Percentiles rank a stretch among this genome's conserved stretches.
Conservation (phyloP, 805 yeast species). For the Lipomyces japonicus region DNA sequence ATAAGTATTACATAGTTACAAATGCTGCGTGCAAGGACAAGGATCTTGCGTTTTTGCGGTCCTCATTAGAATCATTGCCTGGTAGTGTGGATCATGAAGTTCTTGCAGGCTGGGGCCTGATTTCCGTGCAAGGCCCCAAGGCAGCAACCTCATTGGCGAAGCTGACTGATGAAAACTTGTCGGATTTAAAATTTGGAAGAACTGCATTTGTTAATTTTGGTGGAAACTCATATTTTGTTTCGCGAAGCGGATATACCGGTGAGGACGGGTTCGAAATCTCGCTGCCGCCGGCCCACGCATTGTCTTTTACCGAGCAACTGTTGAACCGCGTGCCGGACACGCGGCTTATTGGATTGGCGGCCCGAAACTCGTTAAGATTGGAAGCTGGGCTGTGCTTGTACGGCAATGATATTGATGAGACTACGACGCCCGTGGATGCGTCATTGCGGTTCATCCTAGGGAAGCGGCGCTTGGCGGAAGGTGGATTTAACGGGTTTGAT, state of each 20-base stretch:
- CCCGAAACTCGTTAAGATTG: constrained; percentile 88
- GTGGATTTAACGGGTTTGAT: constrained; percentile 71
- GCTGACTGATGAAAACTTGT: constrained; percentile 57
- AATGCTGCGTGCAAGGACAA: constrained; percentile 92
- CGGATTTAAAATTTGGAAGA: constrained; percentile 67
- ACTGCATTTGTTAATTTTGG: constrained; percentile 14
- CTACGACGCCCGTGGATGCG: constrained; percentile 81
- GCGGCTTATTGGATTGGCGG: constrained; percentile 93
- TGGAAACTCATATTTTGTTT: constrained; percentile 54
- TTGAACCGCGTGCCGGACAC: constrained; percentile 48
- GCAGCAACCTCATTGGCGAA: constrained; percentile 66
- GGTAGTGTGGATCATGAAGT: constrained; percentile 35
- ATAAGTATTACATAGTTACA: constrained; percentile 79
- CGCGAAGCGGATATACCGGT: constrained; percentile 96
- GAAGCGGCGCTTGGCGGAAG: constrained; percentile 60
- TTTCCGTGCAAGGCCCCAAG: constrained; percentile 92
- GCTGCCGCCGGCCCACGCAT: constrained; percentile 37
- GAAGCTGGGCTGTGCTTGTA: constrained; percentile 99
- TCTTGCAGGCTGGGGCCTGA: constrained; percentile 64
- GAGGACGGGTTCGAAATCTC: constrained; percentile 90
- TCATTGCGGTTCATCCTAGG: constrained; percentile 87
- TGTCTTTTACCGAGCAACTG: constrained; percentile 61
- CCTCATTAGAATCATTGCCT: constrained; percentile 28
- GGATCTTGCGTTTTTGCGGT: constrained; percentile 62
- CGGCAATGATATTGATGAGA: constrained; percentile 83